Conservation (phyloP, 2,329 filamentous ascomycete species). For the Aspergillus tamarii region DNA sequence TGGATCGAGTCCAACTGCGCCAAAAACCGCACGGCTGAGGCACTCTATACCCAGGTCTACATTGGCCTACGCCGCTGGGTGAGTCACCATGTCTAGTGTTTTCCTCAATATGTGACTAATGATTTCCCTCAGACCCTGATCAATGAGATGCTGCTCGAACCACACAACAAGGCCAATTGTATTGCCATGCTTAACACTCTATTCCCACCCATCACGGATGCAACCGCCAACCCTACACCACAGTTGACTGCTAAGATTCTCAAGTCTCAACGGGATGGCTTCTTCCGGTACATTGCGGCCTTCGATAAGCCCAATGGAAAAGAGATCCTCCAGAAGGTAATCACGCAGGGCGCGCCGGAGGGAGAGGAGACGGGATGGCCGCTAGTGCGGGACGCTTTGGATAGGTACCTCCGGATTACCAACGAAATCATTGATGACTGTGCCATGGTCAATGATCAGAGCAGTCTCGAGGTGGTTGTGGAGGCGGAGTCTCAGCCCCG, state of each 20-base stretch:
- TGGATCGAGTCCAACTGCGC: conserved; percentile 59
- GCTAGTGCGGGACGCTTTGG: conserved; percentile 50
- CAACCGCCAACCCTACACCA: conserved; percentile 51
- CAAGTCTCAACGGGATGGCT: conserved; percentile 60
- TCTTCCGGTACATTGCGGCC: conserved; percentile 64
- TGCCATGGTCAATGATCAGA: conserved; percentile 50
- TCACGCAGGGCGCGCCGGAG: conserved; percentile 55
- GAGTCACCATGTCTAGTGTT: conserved; percentile 32
- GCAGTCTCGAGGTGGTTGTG: conserved; percentile 38
- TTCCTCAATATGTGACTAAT: conserved; percentile 22
- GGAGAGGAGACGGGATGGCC: conserved; percentile 62
- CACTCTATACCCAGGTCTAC: conserved; percentile 64
- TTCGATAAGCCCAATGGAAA: conserved; percentile 60
- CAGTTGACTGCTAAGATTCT: conserved; percentile 57
- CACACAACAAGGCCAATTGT: conserved; percentile 68
- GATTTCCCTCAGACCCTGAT: conserved; percentile 56
- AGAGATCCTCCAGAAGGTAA: conserved; percentile 55
- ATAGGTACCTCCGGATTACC: conserved; percentile 62
- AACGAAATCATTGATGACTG: conserved; percentile 66
- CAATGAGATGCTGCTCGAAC: conserved; percentile 65
- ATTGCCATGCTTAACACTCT: conserved; percentile 70
- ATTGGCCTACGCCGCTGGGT: conserved; percentile 67
- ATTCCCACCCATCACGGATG: conserved; percentile 59
- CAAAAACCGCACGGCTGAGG: conserved; percentile 56
- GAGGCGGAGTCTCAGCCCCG: conserved; percentile 30